Percentiles rank a stretch among this genome's conserved stretches.
Evolutionary conservation across 495 filamentous ascomycete species (phyloP).

Genomic region (Penicillium coffeae): DNA sequence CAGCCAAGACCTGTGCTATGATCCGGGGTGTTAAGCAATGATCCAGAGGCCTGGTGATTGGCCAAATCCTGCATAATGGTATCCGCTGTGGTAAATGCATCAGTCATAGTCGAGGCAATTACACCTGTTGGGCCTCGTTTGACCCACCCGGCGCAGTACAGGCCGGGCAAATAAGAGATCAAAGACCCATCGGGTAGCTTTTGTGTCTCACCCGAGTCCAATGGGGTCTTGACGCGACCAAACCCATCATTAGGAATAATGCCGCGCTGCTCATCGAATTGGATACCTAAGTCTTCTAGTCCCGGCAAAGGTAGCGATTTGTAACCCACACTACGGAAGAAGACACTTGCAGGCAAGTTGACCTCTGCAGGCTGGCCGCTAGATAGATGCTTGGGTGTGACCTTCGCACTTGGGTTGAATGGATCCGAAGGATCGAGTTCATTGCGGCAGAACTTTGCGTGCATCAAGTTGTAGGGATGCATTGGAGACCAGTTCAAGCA

Average conservation of each 20-base stretch:
- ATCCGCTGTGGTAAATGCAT: conserved; percentile 87
- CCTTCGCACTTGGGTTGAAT: conserved; percentile 41
- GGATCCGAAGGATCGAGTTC: conserved; percentile 43
- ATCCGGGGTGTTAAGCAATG: conserved; percentile 44
- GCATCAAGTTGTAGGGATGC: conserved; percentile 45
- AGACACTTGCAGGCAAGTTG: conserved; percentile 55
- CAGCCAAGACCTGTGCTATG: conserved; percentile 59
- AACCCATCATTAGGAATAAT: conserved; percentile 81
- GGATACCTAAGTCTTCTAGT: conserved; percentile 69
- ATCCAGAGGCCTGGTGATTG: conserved; percentile 19
- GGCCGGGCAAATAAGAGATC: conserved; percentile 60
- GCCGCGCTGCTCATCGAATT: conserved; percentile 68
- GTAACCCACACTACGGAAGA: conserved; percentile 92
- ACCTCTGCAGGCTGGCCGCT: conserved; percentile 48
- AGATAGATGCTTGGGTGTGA: conserved; percentile 33
- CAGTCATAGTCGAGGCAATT: conserved; percentile 93
- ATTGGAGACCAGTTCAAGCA: conserved; percentile 54
- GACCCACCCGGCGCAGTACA: conserved; percentile 96
- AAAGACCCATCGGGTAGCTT: conserved; percentile 33
- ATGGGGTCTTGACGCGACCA: conserved; percentile 60
- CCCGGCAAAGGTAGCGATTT: conserved; percentile 73
- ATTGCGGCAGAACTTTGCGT: conserved; percentile 66
- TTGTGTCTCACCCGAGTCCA: conserved; percentile 18
- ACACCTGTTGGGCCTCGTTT: conserved; percentile 94
- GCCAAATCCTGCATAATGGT: conserved; percentile 71